phyloP scores from a whole-genome alignment of 352 stramenopile genomes.

The Lagenidium sp. region DNA sequence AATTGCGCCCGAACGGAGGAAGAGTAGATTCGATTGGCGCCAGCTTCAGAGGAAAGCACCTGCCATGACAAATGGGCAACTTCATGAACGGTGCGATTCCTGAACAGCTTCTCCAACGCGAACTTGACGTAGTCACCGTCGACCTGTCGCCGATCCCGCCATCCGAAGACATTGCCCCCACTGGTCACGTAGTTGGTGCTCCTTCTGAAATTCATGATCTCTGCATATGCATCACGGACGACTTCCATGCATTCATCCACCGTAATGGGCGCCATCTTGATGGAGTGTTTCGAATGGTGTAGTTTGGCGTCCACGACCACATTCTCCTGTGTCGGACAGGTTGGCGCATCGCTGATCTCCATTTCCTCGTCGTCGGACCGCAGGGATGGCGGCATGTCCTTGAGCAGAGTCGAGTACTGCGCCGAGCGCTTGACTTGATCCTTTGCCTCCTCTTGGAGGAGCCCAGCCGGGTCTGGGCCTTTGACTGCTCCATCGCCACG shows the following conservation, averaged over 20 bases:
- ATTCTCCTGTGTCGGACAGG: no score
- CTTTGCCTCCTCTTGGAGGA: slow-evolving; percentile 41
- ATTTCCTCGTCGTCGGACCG: not conserved
- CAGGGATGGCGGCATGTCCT: slow-evolving; percentile 1
- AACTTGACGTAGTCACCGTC: slow-evolving; percentile 49
- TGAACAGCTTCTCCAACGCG: slow-evolving; percentile 53
- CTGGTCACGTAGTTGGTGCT: slow-evolving; percentile 32
- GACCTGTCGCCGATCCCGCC: slow-evolving; percentile 39
- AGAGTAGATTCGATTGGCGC: slow-evolving; percentile 51
- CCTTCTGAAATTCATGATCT: slow-evolving; percentile 31
- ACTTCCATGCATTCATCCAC: slow-evolving; percentile 36
- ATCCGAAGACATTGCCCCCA: slow-evolving; percentile 50
- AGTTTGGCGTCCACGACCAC: no score
- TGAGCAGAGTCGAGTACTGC: slow-evolving; percentile 8
- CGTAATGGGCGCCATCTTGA: slow-evolving; percentile 24
- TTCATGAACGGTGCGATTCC: slow-evolving; percentile 20
- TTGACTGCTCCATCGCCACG: slow-evolving; percentile 46
- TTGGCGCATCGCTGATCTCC: no score
- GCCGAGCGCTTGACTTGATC: slow-evolving; percentile 14
- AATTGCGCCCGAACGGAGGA: slow-evolving; percentile 42
- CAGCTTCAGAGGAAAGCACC: slow-evolving; percentile 43
- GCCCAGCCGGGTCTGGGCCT: slow-evolving; percentile 34
- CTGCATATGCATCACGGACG: slow-evolving; percentile 27
- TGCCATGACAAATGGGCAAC: slow-evolving; percentile 41
- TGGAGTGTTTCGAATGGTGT: not conserved